A percentile compares a stretch with the other conserved stretches of the same genome.
Conservation (phyloP, 495 filamentous ascomycete genomes). For the Penicillium odoratum region DNA sequence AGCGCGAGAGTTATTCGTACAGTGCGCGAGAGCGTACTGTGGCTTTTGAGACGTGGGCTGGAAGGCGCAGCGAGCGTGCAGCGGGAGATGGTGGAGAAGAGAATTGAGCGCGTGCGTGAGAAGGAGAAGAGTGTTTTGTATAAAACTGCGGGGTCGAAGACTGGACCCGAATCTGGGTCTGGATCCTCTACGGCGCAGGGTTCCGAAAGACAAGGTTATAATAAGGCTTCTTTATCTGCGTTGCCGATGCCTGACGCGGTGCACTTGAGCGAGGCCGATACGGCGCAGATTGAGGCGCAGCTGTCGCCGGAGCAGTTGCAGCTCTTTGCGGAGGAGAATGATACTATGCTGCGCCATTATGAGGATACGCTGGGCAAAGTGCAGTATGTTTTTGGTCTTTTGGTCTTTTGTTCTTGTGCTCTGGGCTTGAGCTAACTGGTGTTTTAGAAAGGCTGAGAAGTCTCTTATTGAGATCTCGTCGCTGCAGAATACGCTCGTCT, state of each 20-base stretch:
- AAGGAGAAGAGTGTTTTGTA: constrained; percentile 84
- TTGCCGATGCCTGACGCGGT: constrained; percentile 21
- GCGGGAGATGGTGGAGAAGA: constrained; percentile 85
- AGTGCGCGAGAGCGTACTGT: constrained; percentile 78
- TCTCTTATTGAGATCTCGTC: constrained; percentile 91
- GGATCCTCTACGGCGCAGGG: not conserved
- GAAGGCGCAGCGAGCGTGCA: constrained; percentile 76
- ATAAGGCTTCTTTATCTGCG: not conserved
- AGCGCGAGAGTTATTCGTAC: constrained; percentile 54
- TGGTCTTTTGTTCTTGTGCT: constrained; percentile 5
- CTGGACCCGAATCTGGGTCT: not conserved
- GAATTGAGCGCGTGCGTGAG: constrained; percentile 80
- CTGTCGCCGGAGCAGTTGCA: constrained; percentile 83
- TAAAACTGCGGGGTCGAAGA: constrained; percentile 42
- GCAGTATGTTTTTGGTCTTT: constrained; percentile 57
- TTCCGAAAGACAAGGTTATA: constrained; percentile 3
- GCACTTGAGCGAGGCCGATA: constrained; percentile 42
- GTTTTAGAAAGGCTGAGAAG: constrained; percentile 76
- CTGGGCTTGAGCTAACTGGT: not conserved
- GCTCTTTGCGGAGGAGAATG: constrained; percentile 91
- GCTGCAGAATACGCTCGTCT: constrained; percentile 82
- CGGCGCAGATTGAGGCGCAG: constrained; percentile 55
- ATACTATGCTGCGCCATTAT: constrained; percentile 87
- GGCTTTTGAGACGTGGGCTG: constrained; percentile 72
- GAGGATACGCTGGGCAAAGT: constrained; percentile 91